A percentile compares a stretch with the other conserved stretches of the same genome.
Evolutionary conservation across 1,284 basidiomycete genomes (phyloP).

Genomic region (Ustilago xerochloae): DNA sequence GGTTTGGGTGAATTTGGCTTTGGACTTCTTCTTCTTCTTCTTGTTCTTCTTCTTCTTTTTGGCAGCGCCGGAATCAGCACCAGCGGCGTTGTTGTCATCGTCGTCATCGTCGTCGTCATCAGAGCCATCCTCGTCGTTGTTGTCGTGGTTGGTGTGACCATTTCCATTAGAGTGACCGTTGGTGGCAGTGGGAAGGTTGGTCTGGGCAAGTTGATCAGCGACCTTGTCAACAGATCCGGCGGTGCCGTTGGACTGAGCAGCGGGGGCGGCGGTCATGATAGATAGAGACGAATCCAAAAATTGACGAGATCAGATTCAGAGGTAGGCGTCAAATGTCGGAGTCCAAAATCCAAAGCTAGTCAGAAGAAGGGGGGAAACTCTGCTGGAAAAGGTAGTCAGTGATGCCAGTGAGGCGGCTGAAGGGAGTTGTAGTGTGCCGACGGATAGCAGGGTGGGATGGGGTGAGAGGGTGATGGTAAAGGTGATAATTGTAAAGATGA

Average conservation of each 20-base stretch:
- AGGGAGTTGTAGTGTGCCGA: not conserved
- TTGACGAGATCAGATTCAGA: no score
- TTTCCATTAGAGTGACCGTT: constrained; percentile 34
- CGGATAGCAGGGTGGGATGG: not conserved
- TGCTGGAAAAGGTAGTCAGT: not conserved
- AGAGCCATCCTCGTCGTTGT: constrained; percentile 39
- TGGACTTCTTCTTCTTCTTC: constrained; percentile 72
- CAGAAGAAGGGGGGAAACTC: no score
- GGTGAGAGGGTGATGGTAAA: not conserved
- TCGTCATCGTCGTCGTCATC: constrained; percentile 57
- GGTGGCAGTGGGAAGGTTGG: constrained; percentile 29
- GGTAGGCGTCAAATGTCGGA: no score
- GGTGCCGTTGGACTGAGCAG: constrained; percentile 21
- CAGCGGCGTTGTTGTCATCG: constrained; percentile 30
- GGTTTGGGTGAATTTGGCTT: constrained; percentile 73
- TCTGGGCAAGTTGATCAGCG: constrained; percentile 43
- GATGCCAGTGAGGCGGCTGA: not conserved
- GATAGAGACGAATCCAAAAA: no score
- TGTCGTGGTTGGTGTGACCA: constrained; percentile 26
- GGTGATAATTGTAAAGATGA: not conserved
- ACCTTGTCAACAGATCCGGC: constrained; percentile 35
- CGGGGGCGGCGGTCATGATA: constrained; percentile 24
- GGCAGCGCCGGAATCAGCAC: constrained; percentile 35
- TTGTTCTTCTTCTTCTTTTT: constrained; percentile 79
- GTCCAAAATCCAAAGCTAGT: no score